phyloP scores from a whole-genome alignment of 768 basidiomycete genomes.

The Pisolithus sp. region DNA sequence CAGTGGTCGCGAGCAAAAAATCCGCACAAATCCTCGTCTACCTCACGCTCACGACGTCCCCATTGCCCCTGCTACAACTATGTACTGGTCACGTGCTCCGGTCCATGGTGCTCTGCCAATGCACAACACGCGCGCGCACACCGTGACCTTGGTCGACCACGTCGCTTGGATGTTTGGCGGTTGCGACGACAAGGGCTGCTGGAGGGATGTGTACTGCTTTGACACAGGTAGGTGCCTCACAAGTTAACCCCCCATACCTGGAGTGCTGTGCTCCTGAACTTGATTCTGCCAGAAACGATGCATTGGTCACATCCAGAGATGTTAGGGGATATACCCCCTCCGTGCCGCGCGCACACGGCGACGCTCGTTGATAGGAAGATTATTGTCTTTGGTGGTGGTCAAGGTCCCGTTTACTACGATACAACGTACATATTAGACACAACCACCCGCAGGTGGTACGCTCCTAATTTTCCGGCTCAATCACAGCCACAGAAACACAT shows the following conservation, averaged over 20 bases:
- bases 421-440: conserved; percentile 81
- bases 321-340: conserved; percentile 72
- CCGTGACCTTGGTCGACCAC: conserved; percentile 75
- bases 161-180: conserved; percentile 87
- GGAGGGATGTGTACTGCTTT: conserved; percentile 75
- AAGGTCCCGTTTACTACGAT: conserved; percentile 78
- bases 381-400: conserved; percentile 82
- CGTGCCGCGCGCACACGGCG: conserved; percentile 82
- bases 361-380: conserved; percentile 77
- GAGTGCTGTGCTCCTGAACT: conserved; percentile 1
- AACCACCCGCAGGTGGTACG: conserved; percentile 56
- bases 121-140: conserved; percentile 74
- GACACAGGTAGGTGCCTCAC: conserved; percentile 57
- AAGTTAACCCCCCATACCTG: neutral
- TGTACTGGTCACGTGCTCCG: conserved; percentile 85
- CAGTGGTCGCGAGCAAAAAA: conserved; percentile 23
- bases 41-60: conserved; percentile 56
- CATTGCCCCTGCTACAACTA: conserved; percentile 60
- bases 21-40: conserved; percentile 49
- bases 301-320: conserved; percentile 80
- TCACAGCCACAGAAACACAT: neutral
- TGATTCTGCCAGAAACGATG: conserved; percentile 60
- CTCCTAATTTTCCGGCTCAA: conserved; percentile 32
- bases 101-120: conserved; percentile 66
- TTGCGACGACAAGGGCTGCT: conserved; percentile 73